phyloP scores from a whole-genome alignment of 2,329 filamentous ascomycete species.

The Trichoderma semiorbis region DNA sequence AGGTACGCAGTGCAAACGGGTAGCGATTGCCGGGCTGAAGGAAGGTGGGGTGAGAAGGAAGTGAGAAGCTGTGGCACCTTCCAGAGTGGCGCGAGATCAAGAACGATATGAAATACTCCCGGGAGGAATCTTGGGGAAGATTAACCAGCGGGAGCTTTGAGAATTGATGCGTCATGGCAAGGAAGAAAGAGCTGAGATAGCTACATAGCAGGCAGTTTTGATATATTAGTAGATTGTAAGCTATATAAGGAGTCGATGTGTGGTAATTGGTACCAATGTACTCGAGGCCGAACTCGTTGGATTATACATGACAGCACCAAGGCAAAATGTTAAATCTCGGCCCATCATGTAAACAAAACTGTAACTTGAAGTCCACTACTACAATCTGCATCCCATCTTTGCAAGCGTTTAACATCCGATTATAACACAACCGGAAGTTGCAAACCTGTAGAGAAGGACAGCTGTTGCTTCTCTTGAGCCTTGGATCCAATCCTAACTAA shows the following conservation, averaged over 20 bases:
- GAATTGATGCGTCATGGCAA: neutral
- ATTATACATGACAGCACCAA: neutral
- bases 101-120: neutral
- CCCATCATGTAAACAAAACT: neutral
- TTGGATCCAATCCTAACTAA: neutral
- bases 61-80: conserved; percentile 5
- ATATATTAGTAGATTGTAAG: neutral
- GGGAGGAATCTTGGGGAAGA: neutral
- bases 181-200: neutral
- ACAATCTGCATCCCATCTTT: neutral
- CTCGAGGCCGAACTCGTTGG: neutral
- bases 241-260: neutral
- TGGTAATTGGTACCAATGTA: neutral
- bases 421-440: neutral
- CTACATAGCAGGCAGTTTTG: neutral
- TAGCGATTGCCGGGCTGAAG: neutral
- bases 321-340: neutral
- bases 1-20: neutral
- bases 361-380: neutral
- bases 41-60: conserved; percentile 1
- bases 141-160: neutral
- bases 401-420: neutral
- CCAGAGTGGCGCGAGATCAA: neutral
- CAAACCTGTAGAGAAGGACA: neutral
- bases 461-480: neutral